These are phyloP conservation scores for Tremella fuciformis DNA, from an alignment of 768 basidiomycete genomes.

Conservation along the genomic window DNA sequence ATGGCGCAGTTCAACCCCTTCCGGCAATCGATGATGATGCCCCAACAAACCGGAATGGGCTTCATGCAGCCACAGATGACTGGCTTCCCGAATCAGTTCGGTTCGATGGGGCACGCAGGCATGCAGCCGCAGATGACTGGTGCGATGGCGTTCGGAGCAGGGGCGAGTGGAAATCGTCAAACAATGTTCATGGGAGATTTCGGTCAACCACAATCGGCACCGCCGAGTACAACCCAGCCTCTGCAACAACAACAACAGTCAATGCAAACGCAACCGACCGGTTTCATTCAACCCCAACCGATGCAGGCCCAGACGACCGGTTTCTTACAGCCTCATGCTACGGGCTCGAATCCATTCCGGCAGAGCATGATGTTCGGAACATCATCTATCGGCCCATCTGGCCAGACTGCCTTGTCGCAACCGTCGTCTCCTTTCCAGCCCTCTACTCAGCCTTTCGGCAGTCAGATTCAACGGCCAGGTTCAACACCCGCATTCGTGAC, in stretches of 20 bases:
- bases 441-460: conserved; percentile 1
- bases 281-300: conserved; percentile 42
- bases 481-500: conserved; percentile 34
- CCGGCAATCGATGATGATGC: conserved; percentile 58
- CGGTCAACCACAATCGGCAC: conserved; percentile 12
- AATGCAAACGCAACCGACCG: conserved; percentile 61
- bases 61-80: conserved; percentile 52
- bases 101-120: conserved; percentile 13
- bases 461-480: conserved; percentile 37
- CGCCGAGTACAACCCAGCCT: conserved; percentile 20
- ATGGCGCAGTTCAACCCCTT: conserved; percentile 71
- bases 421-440: conserved; percentile 27
- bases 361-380: conserved; percentile 69
- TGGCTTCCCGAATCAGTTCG: conserved; percentile 27
- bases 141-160: conserved; percentile 35
- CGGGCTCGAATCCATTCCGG: conserved; percentile 77
- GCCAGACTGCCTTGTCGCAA: conserved; percentile 19
- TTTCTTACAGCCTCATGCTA: conserved; percentile 54
- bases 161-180: conserved; percentile 30
- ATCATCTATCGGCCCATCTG: conserved; percentile 54
- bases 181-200: conserved; percentile 46
- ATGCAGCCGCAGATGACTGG: conserved; percentile 60
- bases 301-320: conserved; percentile 38
- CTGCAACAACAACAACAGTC: conserved; percentile 56
- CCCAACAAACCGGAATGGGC: conserved; percentile 38